Evolutionary conservation across 2,329 filamentous ascomycete species (phyloP), one percentile per base, ranked within the genome.

Genomic region (Alternaria novae-zelandiae): DNA sequence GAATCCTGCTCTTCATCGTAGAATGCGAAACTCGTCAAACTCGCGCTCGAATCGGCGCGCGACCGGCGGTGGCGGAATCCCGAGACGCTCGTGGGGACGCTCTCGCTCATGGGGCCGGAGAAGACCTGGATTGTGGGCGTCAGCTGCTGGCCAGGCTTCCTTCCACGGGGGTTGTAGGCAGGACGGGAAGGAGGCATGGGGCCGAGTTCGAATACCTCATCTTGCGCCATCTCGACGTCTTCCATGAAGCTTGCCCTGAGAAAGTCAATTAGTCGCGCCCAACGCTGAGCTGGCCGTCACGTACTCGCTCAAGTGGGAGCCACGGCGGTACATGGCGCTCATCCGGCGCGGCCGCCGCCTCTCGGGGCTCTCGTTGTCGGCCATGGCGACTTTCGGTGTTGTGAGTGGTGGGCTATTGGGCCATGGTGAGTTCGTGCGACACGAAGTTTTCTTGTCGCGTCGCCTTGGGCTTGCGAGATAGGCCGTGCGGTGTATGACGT

Each of bases 141-240:
- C 76, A 80, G 77, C 72, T 74, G 75, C 57, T 75, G 74, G 72
- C 66, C 69, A 68, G 70, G 67, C 57, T 57, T 59, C 60, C 51
- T 63, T 43, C 57, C 57, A 51, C 56, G 55, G 50, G 59, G 55
- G 20, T 51, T 44, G 55, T 51, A 54, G 54, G 60, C 17, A 44
- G 53, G 66, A 46, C 55, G 69, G 53, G 67, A 59, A 28, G 59
- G 69, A 57, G 60, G 54, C 58, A 75, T 66, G 69, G 71, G 70
- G 25, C 55, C 69, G 68, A 79, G 74, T 70, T 79, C 74, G 67
- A 71, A 73, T 76, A 96, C 92, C 87, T 98, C 95, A 78, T 97
- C 93, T 55, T 96, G 93, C 20, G 96, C 95, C 96, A 99, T 98
- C 79, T 97, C 95, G n/a, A 98, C 94, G 80, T 97, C 93, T 70